Base-by-base conservation (phyloP, 345 rosid genomes). In the Eucalyptus grandis region DNA sequence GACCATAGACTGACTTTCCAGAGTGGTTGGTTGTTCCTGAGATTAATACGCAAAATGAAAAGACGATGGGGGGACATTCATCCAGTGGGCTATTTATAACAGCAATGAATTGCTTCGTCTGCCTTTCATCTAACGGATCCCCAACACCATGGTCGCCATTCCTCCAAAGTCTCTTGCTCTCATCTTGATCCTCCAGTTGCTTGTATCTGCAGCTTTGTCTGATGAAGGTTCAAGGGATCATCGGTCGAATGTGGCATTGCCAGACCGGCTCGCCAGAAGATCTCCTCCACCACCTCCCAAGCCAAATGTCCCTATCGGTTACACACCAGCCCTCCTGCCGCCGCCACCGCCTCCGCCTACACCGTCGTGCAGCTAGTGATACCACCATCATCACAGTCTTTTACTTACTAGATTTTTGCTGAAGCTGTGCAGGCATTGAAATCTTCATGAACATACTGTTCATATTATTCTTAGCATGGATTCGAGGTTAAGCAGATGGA, bases 361-460 rank as follows among this genome's bases (percentile, higher is more conserved):
- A 40, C 40, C 5, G 40, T 40, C 5, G 40, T 40, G 5, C 40
- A 40, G 40, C 40, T 40, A 4, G 40, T 40, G 40, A 40, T 40
- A 40, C 40, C 40, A 40, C 40, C 40, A 40, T 40, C 40, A 40
- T 47, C n/a, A 31, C 21, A 69, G 87, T 37, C 58, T 14, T 90
- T 13, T 72, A 65, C 51, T 50, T 83, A 67, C 13, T 89, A 95
- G 95, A 90, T 93, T 65, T 93, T 95, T 92, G 93, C 94, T 81
- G 94, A 93, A 0, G 95, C 95, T 1, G 83, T 95, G 40, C 91
- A 87, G 89, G 95, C 93, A 88, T 86, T 92, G 91, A 93, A 91
- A 87, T 93, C 89, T 58, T 86, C 89, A 7, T 91, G 92, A 93
- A 49, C 82, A 72, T 1, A 31, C 82, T 19, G 46, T 34, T 9